Evolutionary conservation across 805 yeast species (phyloP).

Genomic region (Schizosaccharomyces cryophilus): DNA sequence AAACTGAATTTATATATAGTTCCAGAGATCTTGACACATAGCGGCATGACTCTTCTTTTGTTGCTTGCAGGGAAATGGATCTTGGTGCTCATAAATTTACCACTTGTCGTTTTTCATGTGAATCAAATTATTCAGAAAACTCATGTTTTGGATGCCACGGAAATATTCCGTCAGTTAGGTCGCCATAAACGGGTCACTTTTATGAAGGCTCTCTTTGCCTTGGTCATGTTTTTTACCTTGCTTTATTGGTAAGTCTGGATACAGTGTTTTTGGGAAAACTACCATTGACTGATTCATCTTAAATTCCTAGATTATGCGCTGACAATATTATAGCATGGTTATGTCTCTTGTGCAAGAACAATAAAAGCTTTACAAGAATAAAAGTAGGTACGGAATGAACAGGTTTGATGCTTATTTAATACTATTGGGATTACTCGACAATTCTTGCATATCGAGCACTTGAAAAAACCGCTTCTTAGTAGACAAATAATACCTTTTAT

Average conservation of each 20-base stretch:
- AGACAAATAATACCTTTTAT: no score
- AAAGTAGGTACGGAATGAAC: no score
- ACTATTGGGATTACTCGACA: no score
- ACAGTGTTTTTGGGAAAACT: neutral
- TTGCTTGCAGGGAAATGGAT: slow-evolving; percentile 82
- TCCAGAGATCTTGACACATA: slow-evolving; percentile 72
- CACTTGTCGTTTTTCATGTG: slow-evolving; percentile 61
- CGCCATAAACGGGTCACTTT: slow-evolving; percentile 84
- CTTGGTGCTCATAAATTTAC: slow-evolving; percentile 57
- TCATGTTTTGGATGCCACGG: slow-evolving; percentile 85
- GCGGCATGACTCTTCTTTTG: slow-evolving; percentile 21
- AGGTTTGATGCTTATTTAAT: no score
- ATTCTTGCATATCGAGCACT: no score
- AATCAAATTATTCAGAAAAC: slow-evolving; percentile 53
- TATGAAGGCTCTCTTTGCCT: slow-evolving; percentile 71
- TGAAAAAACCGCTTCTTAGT: no score
- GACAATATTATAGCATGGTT: neutral
- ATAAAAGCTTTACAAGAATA: neutral
- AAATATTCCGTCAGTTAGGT: slow-evolving; percentile 79
- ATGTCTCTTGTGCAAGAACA: neutral
- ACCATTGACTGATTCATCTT: no score
- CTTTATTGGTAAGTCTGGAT: slow-evolving; percentile 24
- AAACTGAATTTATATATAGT: slow-evolving; percentile 62
- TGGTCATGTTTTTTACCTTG: slow-evolving; percentile 82
- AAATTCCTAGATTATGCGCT: neutral